phyloP scores from a whole-genome alignment of 176 grass and related monocot genomes.

The Paspalum notatum region DNA sequence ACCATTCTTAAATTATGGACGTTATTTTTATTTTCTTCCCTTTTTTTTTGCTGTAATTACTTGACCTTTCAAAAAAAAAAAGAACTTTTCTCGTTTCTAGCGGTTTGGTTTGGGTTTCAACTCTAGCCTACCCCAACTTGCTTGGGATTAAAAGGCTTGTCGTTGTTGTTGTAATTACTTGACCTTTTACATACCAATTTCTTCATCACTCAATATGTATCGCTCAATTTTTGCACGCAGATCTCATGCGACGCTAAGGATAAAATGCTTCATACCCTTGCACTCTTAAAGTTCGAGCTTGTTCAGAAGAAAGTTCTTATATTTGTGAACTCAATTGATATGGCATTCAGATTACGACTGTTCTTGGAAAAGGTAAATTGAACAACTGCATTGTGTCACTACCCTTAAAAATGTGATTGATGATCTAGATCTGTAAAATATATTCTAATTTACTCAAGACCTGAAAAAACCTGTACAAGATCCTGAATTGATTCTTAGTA shows the following conservation, averaged over 20 bases:
- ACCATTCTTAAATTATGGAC: conserved; percentile 20
- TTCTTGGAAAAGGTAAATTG: conserved; percentile 88
- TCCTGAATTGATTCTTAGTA: neutral
- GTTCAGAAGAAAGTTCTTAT: conserved; percentile 92
- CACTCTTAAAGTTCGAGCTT: conserved; percentile 86
- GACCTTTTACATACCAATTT: neutral
- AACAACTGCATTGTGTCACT: neutral
- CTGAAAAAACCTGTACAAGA: neutral
- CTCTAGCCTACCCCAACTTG: too few species aligned
- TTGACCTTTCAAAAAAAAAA: too few species aligned
- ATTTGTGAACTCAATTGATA: conserved; percentile 99
- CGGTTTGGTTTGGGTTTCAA: too few species aligned
- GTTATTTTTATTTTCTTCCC: conserved; percentile 17
- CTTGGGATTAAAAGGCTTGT: too few species aligned
- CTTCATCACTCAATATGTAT: conserved; percentile 13
- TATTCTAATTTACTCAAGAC: conserved; percentile 3
- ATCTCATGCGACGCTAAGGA: conserved; percentile 79
- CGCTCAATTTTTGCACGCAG: conserved; percentile 45
- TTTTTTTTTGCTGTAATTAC: conserved; percentile 15
- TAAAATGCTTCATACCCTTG: conserved; percentile 82
- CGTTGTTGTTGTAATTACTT: too few species aligned
- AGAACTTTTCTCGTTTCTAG: too few species aligned
- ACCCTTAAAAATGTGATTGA: conserved; percentile 1
- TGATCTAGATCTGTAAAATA: conserved; percentile 17
- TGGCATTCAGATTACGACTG: conserved; percentile 82